A percentile compares a stretch with the other conserved stretches of the same genome.
phyloP scores from a whole-genome alignment of 768 basidiomycete species.

The Agaricus subrufescens region DNA sequence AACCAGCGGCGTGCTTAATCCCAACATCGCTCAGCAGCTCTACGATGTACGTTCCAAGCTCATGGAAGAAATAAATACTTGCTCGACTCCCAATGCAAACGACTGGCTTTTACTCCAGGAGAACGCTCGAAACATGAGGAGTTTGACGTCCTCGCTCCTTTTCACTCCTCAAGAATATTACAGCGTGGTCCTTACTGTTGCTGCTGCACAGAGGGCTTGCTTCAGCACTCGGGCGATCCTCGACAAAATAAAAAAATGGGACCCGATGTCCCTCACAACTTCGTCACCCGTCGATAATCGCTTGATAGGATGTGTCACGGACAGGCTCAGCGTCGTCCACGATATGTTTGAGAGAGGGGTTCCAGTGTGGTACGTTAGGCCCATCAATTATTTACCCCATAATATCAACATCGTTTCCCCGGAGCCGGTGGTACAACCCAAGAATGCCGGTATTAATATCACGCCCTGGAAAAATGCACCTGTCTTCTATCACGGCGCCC shows the following conservation, averaged over 20 bases:
- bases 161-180: neutral
- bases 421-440: neutral
- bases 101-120: neutral
- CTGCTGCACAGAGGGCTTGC: neutral
- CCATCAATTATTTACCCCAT: neutral
- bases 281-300: neutral
- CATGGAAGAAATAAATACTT: neutral
- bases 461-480: neutral
- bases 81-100: neutral
- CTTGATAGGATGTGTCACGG: neutral
- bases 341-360: neutral
- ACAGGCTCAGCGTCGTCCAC: neutral
- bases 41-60: neutral
- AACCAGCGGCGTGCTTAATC: neutral
- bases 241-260: slow-evolving; percentile 2
- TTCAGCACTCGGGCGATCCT: neutral
- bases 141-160: neutral
- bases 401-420: neutral
- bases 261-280: neutral
- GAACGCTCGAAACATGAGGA: neutral
- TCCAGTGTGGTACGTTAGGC: neutral
- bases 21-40: neutral
- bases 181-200: neutral
- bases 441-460: neutral
- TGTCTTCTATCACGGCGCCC: neutral